Base-by-base conservation (phyloP, 2,329 filamentous ascomycete species). In the Clarireedia paspali region DNA sequence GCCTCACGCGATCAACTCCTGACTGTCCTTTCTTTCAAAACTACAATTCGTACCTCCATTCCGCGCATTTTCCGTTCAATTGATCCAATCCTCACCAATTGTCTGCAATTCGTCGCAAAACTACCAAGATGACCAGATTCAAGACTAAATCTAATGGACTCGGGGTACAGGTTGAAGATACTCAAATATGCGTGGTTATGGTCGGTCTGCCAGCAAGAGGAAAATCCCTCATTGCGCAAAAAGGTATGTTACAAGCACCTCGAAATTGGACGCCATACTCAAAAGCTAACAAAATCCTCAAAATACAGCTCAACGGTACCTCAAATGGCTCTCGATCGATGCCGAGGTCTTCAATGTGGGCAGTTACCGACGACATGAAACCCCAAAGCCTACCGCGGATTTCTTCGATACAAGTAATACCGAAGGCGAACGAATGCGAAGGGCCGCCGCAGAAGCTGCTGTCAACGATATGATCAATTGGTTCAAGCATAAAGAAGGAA, bases 131-230 rank as follows among this genome's bases (percentile, higher is more conserved):
- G 51, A 57, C 60, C 42, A 60, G 61, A 42, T 61, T 63, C n/a
- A 60, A 52, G 53, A 64, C 56, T 49, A 68, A 61, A 56, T 65
- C 77, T 77, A 85, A 85, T 71, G 84, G 87, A 63, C 75, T 82
- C 66, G 87, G 86, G 68, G 81, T 91, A 62, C 87, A 95, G 89
- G 89, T 88, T 66, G 92, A 97, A 77, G 91, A 96, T 73, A 92
- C 89, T 59, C 89, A 89, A 72, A 95, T 99, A 76, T 97, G 92
- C 73, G 91, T 99, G 62, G 91, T 99, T 67, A 97, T 99, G 94
- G 94, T 99, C 59, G 94, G 94, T 63, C 79, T 99, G 70, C 94
- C 94, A 55, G 94, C 94, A 59, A 81, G 94, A 65, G 94, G 94
- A 68, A 99, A 99, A 81, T 96, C 90, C 76, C 84, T 96, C 72